Conservation (phyloP, 2,329 filamentous ascomycete genomes). For the Nakataea oryzae region DNA sequence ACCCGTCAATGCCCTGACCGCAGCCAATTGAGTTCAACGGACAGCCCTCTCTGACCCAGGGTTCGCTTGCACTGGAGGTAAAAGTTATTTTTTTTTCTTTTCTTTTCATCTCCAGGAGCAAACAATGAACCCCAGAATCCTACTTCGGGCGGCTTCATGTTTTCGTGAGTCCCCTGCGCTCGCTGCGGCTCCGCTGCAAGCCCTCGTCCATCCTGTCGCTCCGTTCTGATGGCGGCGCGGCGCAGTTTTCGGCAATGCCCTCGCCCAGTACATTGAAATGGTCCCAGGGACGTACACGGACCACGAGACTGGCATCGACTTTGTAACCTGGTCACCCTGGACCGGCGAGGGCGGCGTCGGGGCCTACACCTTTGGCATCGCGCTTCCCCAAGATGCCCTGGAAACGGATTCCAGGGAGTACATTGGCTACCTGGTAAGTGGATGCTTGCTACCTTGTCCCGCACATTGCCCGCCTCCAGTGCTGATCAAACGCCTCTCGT, state of each 20-base stretch:
- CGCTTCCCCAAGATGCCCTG: slow-evolving; percentile 37
- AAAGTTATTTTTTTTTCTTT: neutral
- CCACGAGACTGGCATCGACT: slow-evolving; percentile 7
- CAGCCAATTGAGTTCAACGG: no score
- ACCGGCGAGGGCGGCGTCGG: neutral
- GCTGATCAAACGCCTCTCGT: neutral
- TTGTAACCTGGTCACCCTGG: slow-evolving; percentile 6
- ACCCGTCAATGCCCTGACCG: no score
- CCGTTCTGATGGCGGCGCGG: neutral
- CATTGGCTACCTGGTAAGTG: slow-evolving; percentile 43
- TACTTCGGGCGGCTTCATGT: neutral
- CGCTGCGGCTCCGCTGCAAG: neutral
- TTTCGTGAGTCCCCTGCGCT: neutral
- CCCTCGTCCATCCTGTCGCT: neutral
- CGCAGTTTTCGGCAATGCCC: neutral
- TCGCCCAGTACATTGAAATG: neutral
- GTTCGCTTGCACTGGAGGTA: no score
- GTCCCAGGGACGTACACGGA: slow-evolving; percentile 4
- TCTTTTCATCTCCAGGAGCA: neutral
- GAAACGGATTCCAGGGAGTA: slow-evolving; percentile 41
- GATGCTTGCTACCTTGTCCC: slow-evolving; percentile 3
- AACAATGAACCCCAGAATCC: neutral
- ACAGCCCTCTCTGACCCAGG: no score
- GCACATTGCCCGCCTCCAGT: neutral
- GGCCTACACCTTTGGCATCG: slow-evolving; percentile 34